Percentiles rank a stretch among this genome's conserved stretches.
Conservation (phyloP, 148 eudicot genomes). For the Chenopodium berlandieri region DNA sequence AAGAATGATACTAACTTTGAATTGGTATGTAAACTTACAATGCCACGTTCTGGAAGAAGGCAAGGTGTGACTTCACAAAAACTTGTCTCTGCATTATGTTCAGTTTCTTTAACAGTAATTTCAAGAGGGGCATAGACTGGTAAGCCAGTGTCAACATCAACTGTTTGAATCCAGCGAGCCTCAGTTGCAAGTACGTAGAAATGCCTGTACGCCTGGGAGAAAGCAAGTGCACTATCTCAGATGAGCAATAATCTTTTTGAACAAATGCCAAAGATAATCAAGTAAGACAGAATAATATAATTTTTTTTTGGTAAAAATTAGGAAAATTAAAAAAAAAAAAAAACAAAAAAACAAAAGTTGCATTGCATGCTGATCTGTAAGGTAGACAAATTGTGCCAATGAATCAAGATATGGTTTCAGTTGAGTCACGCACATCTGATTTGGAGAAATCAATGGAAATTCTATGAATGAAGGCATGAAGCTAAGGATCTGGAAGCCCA, state of each 20-base stretch:
- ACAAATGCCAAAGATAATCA: not conserved
- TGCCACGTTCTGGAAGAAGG: conserved; percentile 88
- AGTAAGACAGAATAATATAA: not conserved
- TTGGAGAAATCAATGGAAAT: not conserved
- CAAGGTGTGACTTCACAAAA: conserved; percentile 93
- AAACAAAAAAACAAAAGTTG: not conserved
- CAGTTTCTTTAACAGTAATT: conserved; percentile 79
- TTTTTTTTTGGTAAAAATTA: too few relatives aligned
- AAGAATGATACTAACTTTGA: not conserved
- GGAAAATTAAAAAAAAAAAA: not conserved
- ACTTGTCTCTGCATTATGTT: conserved; percentile 84
- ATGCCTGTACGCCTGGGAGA: conserved; percentile 86
- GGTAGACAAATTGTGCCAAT: not conserved
- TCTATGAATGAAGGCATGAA: not conserved
- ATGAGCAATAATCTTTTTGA: not conserved
- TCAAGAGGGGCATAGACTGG: conserved; percentile 97
- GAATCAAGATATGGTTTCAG: not conserved
- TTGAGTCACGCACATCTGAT: not conserved
- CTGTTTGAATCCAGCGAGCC: conserved; percentile 92
- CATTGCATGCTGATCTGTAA: not conserved
- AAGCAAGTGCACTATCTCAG: conserved; percentile 5
- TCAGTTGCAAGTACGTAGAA: conserved; percentile 97
- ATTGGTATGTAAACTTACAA: conserved; percentile 51
- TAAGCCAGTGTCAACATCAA: conserved; percentile 92
- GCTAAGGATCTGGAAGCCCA: not conserved